phyloP scores from a whole-genome alignment of 2,329 filamentous ascomycete species.

The Penicillium corylophilum region DNA sequence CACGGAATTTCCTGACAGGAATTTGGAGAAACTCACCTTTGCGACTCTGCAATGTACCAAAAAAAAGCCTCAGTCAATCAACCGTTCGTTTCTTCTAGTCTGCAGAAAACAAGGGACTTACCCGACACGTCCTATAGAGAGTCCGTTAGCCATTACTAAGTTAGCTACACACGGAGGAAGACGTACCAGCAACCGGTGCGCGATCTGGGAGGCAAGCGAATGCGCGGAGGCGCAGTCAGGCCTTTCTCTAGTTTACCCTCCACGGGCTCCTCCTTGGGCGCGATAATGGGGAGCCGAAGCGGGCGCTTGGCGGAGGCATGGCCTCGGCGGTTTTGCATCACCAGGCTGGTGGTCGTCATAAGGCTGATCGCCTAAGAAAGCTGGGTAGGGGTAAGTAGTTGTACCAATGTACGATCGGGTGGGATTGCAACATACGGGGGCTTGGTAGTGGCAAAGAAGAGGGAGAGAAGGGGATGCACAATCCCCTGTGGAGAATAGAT shows the following conservation, averaged over 20 bases:
- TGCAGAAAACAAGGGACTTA: constrained; percentile 25
- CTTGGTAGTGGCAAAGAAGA: neutral
- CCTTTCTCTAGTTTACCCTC: constrained; percentile 32
- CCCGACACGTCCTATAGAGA: constrained; percentile 42
- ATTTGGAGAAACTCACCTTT: constrained; percentile 34
- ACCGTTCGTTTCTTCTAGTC: neutral
- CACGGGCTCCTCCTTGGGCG: constrained; percentile 43
- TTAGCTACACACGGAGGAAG: neutral
- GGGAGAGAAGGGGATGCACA: too few species aligned
- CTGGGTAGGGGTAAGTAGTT: neutral
- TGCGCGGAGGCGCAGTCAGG: constrained; percentile 38
- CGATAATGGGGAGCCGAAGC: constrained; percentile 44
- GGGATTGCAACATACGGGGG: neutral
- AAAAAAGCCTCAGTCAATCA: constrained; percentile 4
- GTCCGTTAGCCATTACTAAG: constrained; percentile 15
- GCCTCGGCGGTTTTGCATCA: constrained; percentile 39
- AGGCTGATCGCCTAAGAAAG: constrained; percentile 17
- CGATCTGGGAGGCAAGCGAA: constrained; percentile 54
- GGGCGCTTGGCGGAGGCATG: constrained; percentile 39
- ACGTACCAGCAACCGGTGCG: constrained; percentile 55
- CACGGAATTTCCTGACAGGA: constrained; percentile 4
- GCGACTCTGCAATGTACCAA: constrained; percentile 32
- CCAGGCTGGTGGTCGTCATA: constrained; percentile 36
- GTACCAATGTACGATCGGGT: constrained; percentile 5
- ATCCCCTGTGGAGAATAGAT: neutral